Conservation (phyloP, 257 asterid species). For the Nicotiana sylvestris region DNA sequence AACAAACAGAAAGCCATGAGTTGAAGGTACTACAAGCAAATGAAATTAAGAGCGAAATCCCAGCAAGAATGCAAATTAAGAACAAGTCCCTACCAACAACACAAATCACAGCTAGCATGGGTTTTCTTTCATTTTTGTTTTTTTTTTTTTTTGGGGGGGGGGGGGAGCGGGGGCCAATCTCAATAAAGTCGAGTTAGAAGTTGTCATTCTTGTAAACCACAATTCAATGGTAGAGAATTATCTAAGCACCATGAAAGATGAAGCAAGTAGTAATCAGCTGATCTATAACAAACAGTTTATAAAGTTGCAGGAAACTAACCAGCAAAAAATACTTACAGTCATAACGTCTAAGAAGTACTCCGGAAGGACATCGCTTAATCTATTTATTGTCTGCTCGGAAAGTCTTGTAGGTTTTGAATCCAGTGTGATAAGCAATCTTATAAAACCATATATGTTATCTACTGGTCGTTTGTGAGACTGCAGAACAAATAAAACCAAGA, state of each 20-base stretch:
- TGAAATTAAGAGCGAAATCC: not conserved
- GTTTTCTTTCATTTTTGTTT: not conserved
- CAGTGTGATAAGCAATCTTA: constrained; percentile 59
- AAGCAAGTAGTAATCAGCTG: not conserved
- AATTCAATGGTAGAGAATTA: not conserved
- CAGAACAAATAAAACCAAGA: constrained; percentile 14
- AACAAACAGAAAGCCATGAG: not conserved
- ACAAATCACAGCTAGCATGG: not conserved
- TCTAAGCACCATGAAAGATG: not conserved
- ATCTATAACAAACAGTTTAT: not conserved
- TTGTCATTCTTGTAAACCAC: not conserved
- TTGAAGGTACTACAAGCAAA: not conserved
- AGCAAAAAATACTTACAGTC: constrained; percentile 36
- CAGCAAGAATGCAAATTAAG: not conserved
- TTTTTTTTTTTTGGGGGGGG: not conserved
- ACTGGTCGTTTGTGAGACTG: constrained; percentile 55
- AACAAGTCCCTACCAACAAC: not conserved
- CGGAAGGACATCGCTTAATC: constrained; percentile 52
- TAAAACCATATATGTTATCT: constrained; percentile 65
- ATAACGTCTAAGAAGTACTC: constrained; percentile 50
- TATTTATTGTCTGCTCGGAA: constrained; percentile 52
- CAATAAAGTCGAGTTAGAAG: not conserved
- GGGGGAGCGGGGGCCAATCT: not conserved
- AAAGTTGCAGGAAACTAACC: not conserved
- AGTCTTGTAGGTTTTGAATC: constrained; percentile 63